Conservation (phyloP, 176 grass and related monocot genomes). For the Alloteropsis semialata region DNA sequence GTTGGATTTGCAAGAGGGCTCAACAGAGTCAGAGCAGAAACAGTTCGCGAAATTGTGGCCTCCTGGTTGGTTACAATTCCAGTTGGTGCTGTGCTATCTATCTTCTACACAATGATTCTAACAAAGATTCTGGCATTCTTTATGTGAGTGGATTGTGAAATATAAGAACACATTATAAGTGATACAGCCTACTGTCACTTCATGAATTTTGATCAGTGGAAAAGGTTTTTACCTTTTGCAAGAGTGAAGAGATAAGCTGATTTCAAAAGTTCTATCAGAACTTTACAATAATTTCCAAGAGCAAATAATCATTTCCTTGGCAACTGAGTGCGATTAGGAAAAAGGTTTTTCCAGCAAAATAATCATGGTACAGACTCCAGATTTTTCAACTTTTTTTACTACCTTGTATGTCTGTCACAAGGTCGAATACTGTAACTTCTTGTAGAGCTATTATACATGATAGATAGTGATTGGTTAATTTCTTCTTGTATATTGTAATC, state of each 20-base stretch:
- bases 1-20: constrained; percentile 95
- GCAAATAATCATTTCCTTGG: constrained; percentile 44
- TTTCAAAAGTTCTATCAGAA: not conserved
- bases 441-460: constrained; percentile 43
- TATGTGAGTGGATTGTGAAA: constrained; percentile 49
- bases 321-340: constrained; percentile 5
- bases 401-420: constrained; percentile 21
- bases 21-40: constrained; percentile 78
- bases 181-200: constrained; percentile 16
- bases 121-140: constrained; percentile 71
- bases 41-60: constrained; percentile 74
- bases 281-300: constrained; percentile 34
- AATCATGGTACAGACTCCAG: constrained; percentile 22
- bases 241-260: constrained; percentile 20
- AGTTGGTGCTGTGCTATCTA: constrained; percentile 65
- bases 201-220: constrained; percentile 19
- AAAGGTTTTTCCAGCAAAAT: constrained; percentile 29
- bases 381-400: constrained; percentile 3
- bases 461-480: not conserved
- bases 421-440: constrained; percentile 29
- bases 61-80: constrained; percentile 95
- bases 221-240: not conserved
- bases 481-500: constrained; percentile 25
- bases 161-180: constrained; percentile 20
- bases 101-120: constrained; percentile 71